Percentiles rank a stretch among this genome's conserved stretches.
Evolutionary conservation across 179 eudicot species (phyloP).

Genomic region (Carnegiea gigantea): DNA sequence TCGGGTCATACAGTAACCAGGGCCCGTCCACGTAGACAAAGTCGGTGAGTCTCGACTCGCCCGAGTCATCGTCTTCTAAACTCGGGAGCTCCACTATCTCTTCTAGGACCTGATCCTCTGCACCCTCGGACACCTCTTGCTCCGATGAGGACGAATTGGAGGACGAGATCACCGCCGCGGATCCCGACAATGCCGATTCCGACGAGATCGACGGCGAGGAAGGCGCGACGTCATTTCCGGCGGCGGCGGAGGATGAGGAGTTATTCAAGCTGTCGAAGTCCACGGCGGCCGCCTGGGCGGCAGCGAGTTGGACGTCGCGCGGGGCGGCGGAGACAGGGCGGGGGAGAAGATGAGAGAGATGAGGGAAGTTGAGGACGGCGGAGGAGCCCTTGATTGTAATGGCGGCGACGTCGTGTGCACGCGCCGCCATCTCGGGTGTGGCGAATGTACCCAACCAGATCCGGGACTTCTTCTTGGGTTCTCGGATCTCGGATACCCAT

Average conservation of each 20-base stretch:
- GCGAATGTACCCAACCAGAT: slow-evolving; percentile 84
- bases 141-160: background rate
- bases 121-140: slow-evolving; percentile 8
- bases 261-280: slow-evolving; percentile 17
- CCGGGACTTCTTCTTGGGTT: slow-evolving; percentile 72
- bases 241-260: background rate
- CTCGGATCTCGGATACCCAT: slow-evolving; percentile 85
- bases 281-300: slow-evolving; percentile 61
- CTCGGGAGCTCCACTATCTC: slow-evolving; percentile 68
- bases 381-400: slow-evolving; percentile 52
- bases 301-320: slow-evolving; percentile 66
- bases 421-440: slow-evolving; percentile 77
- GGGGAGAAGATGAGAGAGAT: slow-evolving; percentile 45
- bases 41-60: slow-evolving; percentile 22
- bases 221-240: slow-evolving; percentile 1
- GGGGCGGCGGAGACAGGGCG: slow-evolving; percentile 59
- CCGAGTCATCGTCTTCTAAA: slow-evolving; percentile 38
- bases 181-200: slow-evolving; percentile 8
- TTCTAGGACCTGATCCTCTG: slow-evolving; percentile 41
- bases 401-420: slow-evolving; percentile 89
- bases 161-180: slow-evolving; percentile 13
- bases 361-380: slow-evolving; percentile 72
- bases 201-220: slow-evolving; percentile 11
- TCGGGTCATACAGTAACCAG: slow-evolving; percentile 28
- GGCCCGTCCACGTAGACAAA: slow-evolving; percentile 32